These are phyloP conservation scores for Cicer chorassanicum DNA, from an alignment of 306 rosid genomes.

Conservation along the genomic window DNA sequence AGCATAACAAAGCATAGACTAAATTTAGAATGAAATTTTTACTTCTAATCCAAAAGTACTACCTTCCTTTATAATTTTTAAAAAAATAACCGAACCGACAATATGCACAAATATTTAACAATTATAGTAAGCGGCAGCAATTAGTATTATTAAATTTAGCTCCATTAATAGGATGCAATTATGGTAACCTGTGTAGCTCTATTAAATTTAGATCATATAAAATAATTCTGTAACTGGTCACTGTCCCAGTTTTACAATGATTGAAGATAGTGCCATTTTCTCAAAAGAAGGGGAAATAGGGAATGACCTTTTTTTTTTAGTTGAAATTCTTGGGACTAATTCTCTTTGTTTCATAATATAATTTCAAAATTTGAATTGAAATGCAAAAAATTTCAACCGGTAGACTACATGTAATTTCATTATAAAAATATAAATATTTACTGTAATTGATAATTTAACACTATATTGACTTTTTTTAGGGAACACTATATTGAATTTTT, in stretches of 20 bases:
- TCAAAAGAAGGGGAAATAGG: neutral
- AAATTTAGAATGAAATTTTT: neutral
- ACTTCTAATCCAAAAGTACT: neutral
- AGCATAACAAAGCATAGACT: too few relatives aligned
- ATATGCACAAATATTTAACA: neutral
- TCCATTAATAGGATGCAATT: neutral
- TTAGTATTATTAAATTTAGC: neutral
- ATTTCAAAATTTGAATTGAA: neutral
- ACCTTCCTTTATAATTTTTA: neutral
- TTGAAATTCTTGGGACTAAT: neutral
- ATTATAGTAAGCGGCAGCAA: neutral
- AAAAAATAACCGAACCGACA: neutral
- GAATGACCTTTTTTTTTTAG: neutral
- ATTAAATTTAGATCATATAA: neutral
- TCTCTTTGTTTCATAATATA: neutral
- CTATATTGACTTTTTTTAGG: too few relatives aligned
- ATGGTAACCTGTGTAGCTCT: neutral
- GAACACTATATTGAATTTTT: too few relatives aligned
- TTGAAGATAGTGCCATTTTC: constrained; percentile 7
- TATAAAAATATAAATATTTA: neutral
- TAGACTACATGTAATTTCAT: neutral
- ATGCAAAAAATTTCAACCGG: neutral
- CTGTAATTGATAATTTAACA: neutral
- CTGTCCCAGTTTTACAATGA: neutral
- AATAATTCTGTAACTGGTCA: neutral